phyloP scores from a whole-genome alignment of 2,329 filamentous ascomycete genomes.

The Aspergillus clavatus region DNA sequence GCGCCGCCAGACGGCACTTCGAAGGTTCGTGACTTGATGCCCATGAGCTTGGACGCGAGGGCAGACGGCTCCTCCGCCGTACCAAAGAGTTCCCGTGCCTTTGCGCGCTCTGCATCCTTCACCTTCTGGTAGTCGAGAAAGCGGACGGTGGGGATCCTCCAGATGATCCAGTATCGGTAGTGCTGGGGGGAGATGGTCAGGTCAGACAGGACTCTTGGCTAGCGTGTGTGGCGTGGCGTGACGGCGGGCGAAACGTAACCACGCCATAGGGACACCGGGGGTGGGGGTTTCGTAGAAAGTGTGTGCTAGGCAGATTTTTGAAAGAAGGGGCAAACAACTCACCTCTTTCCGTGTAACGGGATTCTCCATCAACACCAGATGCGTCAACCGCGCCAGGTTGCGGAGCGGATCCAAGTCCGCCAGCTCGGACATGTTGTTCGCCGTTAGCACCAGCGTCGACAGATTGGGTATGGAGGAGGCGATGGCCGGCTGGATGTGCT shows the following conservation, averaged over 20 bases:
- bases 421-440: slow-evolving; percentile 78
- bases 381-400: slow-evolving; percentile 65
- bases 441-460: slow-evolving; percentile 72
- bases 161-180: slow-evolving; percentile 89
- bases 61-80: slow-evolving; percentile 70
- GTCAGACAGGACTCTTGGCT: no score
- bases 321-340: no score
- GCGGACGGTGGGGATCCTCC: slow-evolving; percentile 75
- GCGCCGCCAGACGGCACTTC: slow-evolving; percentile 45
- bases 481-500: slow-evolving; percentile 71
- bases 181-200: no score
- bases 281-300: no score
- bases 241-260: no score
- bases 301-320: no score
- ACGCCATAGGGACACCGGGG: no score
- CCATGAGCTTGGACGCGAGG: slow-evolving; percentile 78
- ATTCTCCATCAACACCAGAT: slow-evolving; percentile 79
- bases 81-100: slow-evolving; percentile 78
- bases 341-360: slow-evolving; percentile 92
- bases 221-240: no score
- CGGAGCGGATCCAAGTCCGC: slow-evolving; percentile 80
- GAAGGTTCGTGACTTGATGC: slow-evolving; percentile 73
- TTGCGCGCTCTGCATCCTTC: slow-evolving; percentile 73
- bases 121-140: slow-evolving; percentile 94
- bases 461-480: slow-evolving; percentile 75